Evolutionary conservation across 352 stramenopile species (phyloP).

Genomic region (Aphanomyces euteiches): DNA sequence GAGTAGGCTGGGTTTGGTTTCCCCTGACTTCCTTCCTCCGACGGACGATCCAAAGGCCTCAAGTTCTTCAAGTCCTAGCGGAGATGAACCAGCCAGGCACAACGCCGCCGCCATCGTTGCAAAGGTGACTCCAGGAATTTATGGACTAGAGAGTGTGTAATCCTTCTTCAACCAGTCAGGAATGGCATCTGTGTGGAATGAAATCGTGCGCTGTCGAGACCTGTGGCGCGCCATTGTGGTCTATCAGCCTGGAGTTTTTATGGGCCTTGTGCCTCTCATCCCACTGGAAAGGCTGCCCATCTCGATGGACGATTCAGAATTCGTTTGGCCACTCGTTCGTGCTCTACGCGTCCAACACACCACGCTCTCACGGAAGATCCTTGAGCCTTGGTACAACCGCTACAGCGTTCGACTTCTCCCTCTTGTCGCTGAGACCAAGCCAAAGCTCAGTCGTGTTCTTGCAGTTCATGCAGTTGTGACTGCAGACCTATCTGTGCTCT

Average conservation of each 20-base stretch:
- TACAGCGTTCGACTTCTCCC: neutral
- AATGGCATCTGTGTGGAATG: no score
- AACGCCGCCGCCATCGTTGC: no score
- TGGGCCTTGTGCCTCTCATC: neutral
- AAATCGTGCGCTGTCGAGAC: no score
- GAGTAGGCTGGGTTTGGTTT: slow-evolving; percentile 27
- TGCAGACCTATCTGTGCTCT: no score
- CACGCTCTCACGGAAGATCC: neutral
- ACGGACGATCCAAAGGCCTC: no score
- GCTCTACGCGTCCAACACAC: neutral
- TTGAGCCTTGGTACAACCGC: neutral
- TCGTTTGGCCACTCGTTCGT: neutral
- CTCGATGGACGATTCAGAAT: no score
- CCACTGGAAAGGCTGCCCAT: neutral
- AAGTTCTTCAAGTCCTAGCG: no score
- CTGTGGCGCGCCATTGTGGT: neutral
- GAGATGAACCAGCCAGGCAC: no score
- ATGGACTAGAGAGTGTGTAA: no score
- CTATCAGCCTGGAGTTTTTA: neutral
- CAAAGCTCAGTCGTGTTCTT: neutral
- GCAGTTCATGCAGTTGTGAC: neutral
- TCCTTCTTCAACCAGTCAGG: no score
- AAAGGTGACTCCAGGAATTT: no score
- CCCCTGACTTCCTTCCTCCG: no score
- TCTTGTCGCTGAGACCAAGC: neutral